Conservation (phyloP, 2,329 filamentous ascomycete species). For the Venturiaceae sp. region DNA sequence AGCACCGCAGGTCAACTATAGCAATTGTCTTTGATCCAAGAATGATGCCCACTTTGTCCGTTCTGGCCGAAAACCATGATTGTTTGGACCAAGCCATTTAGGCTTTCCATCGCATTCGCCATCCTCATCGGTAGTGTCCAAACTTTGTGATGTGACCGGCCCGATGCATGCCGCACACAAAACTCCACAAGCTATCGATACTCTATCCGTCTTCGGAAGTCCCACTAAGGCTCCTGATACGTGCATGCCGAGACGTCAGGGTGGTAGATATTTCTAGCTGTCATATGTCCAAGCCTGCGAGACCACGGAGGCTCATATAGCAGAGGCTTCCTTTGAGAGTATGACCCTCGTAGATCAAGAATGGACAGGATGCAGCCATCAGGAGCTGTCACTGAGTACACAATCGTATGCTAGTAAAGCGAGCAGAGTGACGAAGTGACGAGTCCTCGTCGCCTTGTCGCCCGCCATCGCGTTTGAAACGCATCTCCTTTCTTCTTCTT, state of each 20-base stretch:
- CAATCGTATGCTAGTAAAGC: too few relatives aligned
- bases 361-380: background rate
- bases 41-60: too few relatives aligned
- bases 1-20: background rate
- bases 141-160: background rate
- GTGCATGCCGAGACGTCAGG: background rate
- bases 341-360: background rate
- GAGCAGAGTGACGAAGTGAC: too few relatives aligned
- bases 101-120: background rate
- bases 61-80: background rate
- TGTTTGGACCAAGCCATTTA: background rate
- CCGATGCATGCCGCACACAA: background rate
- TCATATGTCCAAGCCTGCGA: background rate
- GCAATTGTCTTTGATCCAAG: background rate
- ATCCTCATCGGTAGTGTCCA: background rate
- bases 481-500: background rate
- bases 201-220: background rate
- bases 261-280: background rate
- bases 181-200: background rate
- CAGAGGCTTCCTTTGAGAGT: background rate
- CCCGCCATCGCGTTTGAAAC: background rate
- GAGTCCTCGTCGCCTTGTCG: background rate
- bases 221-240: background rate
- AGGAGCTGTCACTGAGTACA: background rate
- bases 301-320: background rate